These are phyloP conservation scores for Pythium angustatum DNA, from an alignment of 352 stramenopile species.

Conservation along the genomic window DNA sequence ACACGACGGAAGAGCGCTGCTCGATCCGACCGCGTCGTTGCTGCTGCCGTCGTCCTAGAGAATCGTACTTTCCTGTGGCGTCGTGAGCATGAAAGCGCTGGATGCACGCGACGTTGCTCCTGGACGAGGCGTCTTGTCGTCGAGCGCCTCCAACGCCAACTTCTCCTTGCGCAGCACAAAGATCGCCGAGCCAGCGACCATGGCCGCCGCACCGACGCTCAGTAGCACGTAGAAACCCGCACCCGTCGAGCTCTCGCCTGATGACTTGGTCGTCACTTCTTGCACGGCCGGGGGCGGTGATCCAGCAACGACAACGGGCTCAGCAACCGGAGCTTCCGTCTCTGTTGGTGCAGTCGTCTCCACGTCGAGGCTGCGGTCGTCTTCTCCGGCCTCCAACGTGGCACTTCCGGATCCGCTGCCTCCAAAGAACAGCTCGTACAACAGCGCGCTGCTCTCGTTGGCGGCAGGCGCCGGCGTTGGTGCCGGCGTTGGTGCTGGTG, in stretches of 20 bases:
- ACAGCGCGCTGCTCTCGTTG: slow-evolving; percentile 25
- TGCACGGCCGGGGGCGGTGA: slow-evolving; percentile 30
- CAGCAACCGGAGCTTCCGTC: slow-evolving; percentile 20
- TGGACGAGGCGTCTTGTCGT: slow-evolving; percentile 51
- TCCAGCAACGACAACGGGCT: slow-evolving; percentile 18
- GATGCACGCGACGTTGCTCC: slow-evolving; percentile 30
- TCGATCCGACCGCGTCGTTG: too few species aligned
- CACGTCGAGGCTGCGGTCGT: slow-evolving; percentile 22
- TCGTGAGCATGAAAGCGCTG: slow-evolving; percentile 47
- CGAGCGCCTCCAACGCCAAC: slow-evolving; percentile 50
- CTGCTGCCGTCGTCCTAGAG: slow-evolving; percentile 42
- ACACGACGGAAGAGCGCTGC: too few species aligned
- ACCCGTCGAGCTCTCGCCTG: background rate
- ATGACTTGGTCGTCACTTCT: slow-evolving; percentile 41
- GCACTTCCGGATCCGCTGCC: too few species aligned
- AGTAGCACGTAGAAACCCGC: slow-evolving; percentile 40
- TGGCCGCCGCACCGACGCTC: slow-evolving; percentile 37
- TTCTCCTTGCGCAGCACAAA: slow-evolving; percentile 74
- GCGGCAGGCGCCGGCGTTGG: slow-evolving; percentile 3
- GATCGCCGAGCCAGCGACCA: slow-evolving; percentile 55
- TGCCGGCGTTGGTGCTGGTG: slow-evolving; percentile 4
- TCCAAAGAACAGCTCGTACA: too few species aligned
- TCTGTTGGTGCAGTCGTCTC: background rate
- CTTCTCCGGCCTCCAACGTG: too few species aligned
- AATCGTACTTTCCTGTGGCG: slow-evolving; percentile 46